phyloP scores from a whole-genome alignment of 139 green algal species.

The Yamagishiella unicocca region DNA sequence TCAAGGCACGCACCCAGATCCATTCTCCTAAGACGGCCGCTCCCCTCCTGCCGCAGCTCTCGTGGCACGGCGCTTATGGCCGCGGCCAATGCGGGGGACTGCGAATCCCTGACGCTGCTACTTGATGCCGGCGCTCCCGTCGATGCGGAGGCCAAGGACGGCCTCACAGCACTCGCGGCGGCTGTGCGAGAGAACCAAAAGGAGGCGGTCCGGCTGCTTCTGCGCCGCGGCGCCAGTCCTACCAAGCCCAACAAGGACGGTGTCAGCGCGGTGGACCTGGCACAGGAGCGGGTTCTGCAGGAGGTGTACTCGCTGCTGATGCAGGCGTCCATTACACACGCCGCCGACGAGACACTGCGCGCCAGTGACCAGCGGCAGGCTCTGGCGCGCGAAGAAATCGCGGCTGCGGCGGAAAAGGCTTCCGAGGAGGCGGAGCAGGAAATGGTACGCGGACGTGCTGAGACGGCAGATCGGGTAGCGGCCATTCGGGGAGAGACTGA shows the following conservation, averaged over 20 bases:
- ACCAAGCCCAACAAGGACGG: conserved; percentile 24
- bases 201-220: conserved; percentile 42
- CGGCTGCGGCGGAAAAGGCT: not conserved
- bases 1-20: too few species aligned
- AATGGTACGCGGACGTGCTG: not conserved
- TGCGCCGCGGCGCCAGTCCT: conserved; percentile 34
- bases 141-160: conserved; percentile 23
- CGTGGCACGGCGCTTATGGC: conserved; percentile 38
- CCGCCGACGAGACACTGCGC: conserved; percentile 26
- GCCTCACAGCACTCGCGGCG: conserved; percentile 1
- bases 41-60: too few species aligned
- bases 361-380: conserved; percentile 27
- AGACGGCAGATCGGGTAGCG: conserved; percentile 11
- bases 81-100: conserved; percentile 16
- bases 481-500: conserved; percentile 18
- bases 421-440: not conserved
- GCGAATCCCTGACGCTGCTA: conserved; percentile 27
- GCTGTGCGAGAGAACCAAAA: conserved; percentile 44
- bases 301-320: conserved; percentile 45
- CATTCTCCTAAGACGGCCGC: too few species aligned
- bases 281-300: conserved; percentile 23
- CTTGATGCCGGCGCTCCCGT: conserved; percentile 18
- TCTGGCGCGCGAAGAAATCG: conserved; percentile 12
- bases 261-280: conserved; percentile 4
- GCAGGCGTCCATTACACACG: conserved; percentile 22